Evolutionary conservation across 2,329 filamentous ascomycete species (phyloP).

Genomic region (Volutella citrinella): DNA sequence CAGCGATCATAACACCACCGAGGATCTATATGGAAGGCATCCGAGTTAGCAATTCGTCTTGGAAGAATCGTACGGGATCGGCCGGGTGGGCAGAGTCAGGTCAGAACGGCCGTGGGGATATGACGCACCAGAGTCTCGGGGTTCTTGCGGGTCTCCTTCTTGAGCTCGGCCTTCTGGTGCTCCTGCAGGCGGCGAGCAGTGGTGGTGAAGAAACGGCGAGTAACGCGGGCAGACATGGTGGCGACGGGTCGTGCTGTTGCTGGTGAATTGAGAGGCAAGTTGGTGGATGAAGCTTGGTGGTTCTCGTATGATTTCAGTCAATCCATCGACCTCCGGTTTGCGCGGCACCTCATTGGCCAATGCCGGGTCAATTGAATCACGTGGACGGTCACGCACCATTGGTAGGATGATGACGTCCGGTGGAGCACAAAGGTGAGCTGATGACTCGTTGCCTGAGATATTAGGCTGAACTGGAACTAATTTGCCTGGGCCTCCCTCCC

Average conservation of each 20-base stretch:
- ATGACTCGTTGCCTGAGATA: too few relatives aligned
- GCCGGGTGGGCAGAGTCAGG: slow-evolving; percentile 8
- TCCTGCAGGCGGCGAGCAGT: slow-evolving; percentile 49
- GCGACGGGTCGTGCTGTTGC: slow-evolving; percentile 18
- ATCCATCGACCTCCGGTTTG: slow-evolving; percentile 15
- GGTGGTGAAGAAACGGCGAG: slow-evolving; percentile 55
- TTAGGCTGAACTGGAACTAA: too few relatives aligned
- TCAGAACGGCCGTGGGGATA: slow-evolving; percentile 27
- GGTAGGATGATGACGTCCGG: slow-evolving; percentile 3
- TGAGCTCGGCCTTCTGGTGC: slow-evolving; percentile 45
- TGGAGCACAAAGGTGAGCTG: slow-evolving; percentile 14
- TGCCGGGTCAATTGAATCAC: slow-evolving; percentile 14
- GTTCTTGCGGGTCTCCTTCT: slow-evolving; percentile 57
- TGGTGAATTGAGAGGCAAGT: too few relatives aligned
- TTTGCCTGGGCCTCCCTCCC: not conserved
- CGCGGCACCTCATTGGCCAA: slow-evolving; percentile 26
- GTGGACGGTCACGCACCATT: slow-evolving; percentile 18
- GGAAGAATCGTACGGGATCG: slow-evolving; percentile 2
- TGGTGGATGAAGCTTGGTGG: slow-evolving; percentile 23
- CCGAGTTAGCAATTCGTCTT: slow-evolving; percentile 14
- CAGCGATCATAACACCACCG: slow-evolving; percentile 83
- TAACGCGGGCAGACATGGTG: slow-evolving; percentile 55
- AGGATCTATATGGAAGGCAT: slow-evolving; percentile 63
- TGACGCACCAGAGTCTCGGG: slow-evolving; percentile 44
- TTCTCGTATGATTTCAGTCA: slow-evolving; percentile 32